phyloP scores from a whole-genome alignment of 768 basidiomycete genomes.

The Phylloporus sp. region DNA sequence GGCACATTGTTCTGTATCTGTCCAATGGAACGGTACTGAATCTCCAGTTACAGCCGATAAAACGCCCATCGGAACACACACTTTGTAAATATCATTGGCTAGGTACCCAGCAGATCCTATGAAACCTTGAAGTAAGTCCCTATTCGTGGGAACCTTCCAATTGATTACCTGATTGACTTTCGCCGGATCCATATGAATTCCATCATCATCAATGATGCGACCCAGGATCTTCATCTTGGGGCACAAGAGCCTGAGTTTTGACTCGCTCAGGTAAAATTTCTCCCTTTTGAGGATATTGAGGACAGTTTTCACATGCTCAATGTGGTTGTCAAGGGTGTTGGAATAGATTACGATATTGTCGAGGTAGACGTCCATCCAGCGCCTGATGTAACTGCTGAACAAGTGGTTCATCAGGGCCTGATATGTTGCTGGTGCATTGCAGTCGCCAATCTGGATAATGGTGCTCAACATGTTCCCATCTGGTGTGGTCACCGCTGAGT shows the following conservation, averaged over 20 bases:
- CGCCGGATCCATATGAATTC: slow-evolving; percentile 40
- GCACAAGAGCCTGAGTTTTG: slow-evolving; percentile 33
- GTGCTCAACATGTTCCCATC: slow-evolving; percentile 35
- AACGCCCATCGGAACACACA: background rate
- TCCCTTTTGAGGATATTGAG: slow-evolving; percentile 32
- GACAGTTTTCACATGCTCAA: slow-evolving; percentile 28
- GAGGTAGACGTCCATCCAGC: slow-evolving; percentile 6
- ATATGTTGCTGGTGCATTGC: slow-evolving; percentile 43
- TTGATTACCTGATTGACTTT: slow-evolving; percentile 36
- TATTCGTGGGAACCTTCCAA: background rate
- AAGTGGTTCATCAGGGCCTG: slow-evolving; percentile 24
- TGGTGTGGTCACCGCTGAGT: slow-evolving; percentile 34
- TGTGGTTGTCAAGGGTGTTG: slow-evolving; percentile 24
- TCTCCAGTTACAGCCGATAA: background rate
- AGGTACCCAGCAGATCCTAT: background rate
- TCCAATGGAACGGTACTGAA: background rate
- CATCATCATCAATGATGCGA: slow-evolving; percentile 31
- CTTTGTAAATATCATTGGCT: slow-evolving; percentile 1
- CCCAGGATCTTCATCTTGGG: slow-evolving; percentile 33
- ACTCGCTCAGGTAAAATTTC: slow-evolving; percentile 33
- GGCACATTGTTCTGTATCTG: too few species aligned
- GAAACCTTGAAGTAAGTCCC: background rate
- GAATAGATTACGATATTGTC: slow-evolving; percentile 7
- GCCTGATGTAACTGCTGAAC: background rate
- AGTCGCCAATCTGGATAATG: slow-evolving; percentile 8